Base-by-base conservation (phyloP, 768 basidiomycete species). In the Antrodiella citrinella region DNA sequence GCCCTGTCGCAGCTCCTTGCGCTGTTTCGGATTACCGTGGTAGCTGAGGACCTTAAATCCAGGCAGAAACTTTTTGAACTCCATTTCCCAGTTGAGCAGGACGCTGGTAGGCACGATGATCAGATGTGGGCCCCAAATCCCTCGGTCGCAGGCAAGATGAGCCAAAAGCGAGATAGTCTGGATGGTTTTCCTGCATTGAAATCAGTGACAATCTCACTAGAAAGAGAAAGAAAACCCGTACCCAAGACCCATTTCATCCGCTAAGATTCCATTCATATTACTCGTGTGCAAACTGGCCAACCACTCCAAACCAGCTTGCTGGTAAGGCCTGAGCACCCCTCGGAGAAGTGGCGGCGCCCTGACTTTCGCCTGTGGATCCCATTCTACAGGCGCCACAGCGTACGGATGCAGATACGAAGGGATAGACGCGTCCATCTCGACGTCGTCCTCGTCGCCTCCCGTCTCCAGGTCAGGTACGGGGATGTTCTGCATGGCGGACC, bases 171-270 rank as follows among this genome's bases (percentile, higher is more conserved):
- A 77, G 45, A 99, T 98, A 1, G 95, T 95, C 67, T 99, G 96
- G 25, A 99, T 90, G 0, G 96, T 98, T 73, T 91, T 91, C 45
- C 91, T 97, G 59, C 53, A 35, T 44, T 43, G n/a, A 45, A 21
- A 47, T 20, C 1, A 43, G 26, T 43, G 54, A 49, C 51, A 55
- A 41, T 49, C 44, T 11, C 21, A 38, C 3, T 3, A 22, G 9
- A 21, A 50, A 12, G 35, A 20, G 48, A 1, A 38, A 21, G 7
- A 54, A 22, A 18, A 26, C 21, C 74, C 84, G 39, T 59, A 94
- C 91, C 92, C 92, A 4, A 95, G 67, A 41, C 92, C 93, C 92
- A 96, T 94, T 66, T 95, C 91, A 60, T 95, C 93, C 1, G 91
- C 91, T 39, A 91, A 69, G 45, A 91, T 91, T 0, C 88, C 88